Conservation (phyloP, 495 filamentous ascomycete genomes). For the Penicillium argentinense region DNA sequence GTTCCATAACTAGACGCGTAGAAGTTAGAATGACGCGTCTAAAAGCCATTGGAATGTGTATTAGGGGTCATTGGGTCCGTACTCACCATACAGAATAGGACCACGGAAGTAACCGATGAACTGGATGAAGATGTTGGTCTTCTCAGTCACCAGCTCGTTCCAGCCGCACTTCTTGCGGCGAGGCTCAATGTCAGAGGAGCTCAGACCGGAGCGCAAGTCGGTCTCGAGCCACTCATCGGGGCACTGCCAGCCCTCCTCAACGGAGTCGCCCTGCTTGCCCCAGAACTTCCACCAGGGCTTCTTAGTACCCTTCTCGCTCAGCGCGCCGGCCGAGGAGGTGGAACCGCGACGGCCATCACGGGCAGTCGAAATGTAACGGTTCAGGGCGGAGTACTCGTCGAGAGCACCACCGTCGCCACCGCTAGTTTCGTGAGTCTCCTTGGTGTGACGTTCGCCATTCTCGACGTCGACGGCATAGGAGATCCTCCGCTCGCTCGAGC, state of each 20-base stretch:
- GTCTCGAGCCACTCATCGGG: conserved; percentile 74
- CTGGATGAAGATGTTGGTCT: conserved; percentile 74
- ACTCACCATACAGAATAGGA: conserved; percentile 80
- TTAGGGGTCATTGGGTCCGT: background rate
- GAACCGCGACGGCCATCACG: conserved; percentile 58
- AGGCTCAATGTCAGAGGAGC: conserved; percentile 55
- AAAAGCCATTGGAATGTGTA: background rate
- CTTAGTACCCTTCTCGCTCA: conserved; percentile 45
- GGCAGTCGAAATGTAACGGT: conserved; percentile 67
- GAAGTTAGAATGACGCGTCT: conserved; percentile 9
- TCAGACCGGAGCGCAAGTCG: conserved; percentile 65
- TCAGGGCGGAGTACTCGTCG: conserved; percentile 56
- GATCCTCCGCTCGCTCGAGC: conserved; percentile 46
- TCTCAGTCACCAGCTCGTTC: conserved; percentile 75
- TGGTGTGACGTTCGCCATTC: conserved; percentile 46
- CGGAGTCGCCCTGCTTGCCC: conserved; percentile 35
- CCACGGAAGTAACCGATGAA: conserved; percentile 79
- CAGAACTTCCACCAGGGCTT: conserved; percentile 61
- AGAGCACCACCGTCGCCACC: conserved; percentile 34
- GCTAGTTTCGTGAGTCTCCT: conserved; percentile 10
- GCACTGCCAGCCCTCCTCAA: conserved; percentile 49
- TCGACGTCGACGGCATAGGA: conserved; percentile 55
- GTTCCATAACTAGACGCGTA: conserved; percentile 67
- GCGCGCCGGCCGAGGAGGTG: conserved; percentile 50
- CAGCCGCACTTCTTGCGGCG: conserved; percentile 67